Percentiles rank a stretch among this genome's conserved stretches.
These are phyloP conservation scores for Stachybotrys chartarum DNA, from an alignment of 2,329 filamentous ascomycete species.

Conservation along the genomic window DNA sequence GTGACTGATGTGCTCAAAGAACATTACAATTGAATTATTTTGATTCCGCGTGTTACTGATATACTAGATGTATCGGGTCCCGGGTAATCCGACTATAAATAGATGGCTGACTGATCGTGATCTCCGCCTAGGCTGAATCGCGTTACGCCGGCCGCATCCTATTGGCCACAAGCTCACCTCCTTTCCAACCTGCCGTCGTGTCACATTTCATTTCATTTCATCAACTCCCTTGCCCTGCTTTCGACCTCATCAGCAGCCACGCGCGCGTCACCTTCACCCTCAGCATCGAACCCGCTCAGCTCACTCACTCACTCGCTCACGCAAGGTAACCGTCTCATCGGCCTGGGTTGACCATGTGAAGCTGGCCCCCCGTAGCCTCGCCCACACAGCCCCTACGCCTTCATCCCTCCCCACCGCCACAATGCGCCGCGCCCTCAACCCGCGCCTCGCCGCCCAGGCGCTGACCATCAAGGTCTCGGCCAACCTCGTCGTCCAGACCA, in stretches of 20 bases:
- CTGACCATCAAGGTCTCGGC: constrained; percentile 21
- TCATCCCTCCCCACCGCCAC: not conserved
- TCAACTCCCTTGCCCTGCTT: not conserved
- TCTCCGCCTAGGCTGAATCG: not conserved
- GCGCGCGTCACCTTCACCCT: not conserved
- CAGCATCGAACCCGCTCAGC: not conserved
- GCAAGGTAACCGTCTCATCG: not conserved
- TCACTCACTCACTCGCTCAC: not conserved
- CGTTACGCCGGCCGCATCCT: not conserved
- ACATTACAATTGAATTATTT: too few relatives aligned
- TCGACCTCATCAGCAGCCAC: not conserved
- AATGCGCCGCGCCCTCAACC: constrained; percentile 17
- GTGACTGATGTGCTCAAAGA: too few relatives aligned
- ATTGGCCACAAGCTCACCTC: not conserved
- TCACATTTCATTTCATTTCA: not conserved
- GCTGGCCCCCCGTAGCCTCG: not conserved
- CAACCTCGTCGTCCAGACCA: constrained; percentile 21
- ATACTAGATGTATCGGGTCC: too few relatives aligned
- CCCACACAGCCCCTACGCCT: not conserved
- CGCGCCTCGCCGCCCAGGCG: constrained; percentile 19
- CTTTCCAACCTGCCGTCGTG: not conserved
- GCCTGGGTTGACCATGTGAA: not conserved
- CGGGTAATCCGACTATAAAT: too few relatives aligned
- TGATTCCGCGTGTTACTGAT: too few relatives aligned
- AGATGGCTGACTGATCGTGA: too few relatives aligned